Conservation (phyloP, 495 filamentous ascomycete species). For the Sordaria brevicollis region DNA sequence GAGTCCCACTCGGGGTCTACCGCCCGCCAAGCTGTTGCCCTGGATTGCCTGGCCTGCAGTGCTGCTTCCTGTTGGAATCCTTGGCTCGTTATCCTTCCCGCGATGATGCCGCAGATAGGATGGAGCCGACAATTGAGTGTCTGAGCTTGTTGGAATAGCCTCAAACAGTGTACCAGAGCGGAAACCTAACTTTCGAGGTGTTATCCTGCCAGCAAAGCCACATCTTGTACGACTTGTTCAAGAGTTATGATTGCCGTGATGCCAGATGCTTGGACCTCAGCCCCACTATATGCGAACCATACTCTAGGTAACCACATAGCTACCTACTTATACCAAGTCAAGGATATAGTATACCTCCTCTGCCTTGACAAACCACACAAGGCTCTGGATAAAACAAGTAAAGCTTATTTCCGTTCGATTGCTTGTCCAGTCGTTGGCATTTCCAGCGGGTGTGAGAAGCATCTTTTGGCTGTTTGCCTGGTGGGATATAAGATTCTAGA, state of each 20-base stretch:
- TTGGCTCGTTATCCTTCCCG: neutral
- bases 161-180: neutral
- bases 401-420: neutral
- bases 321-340: too few species aligned
- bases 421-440: neutral
- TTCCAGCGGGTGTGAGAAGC: neutral
- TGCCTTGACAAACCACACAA: neutral
- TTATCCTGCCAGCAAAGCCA: neutral
- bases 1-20: neutral
- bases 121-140: neutral
- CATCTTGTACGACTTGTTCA: neutral
- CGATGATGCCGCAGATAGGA: neutral
- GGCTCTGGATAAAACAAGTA: neutral
- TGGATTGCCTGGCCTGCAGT: neutral
- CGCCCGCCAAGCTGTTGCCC: neutral
- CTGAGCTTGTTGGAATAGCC: neutral
- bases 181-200: neutral
- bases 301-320: neutral
- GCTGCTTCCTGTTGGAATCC: neutral
- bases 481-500: neutral
- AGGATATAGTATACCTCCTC: neutral
- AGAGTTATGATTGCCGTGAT: neutral
- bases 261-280: slow-evolving; percentile 2
- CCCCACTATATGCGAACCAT: neutral
- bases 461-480: neutral